Percentiles rank a stretch among this genome's conserved stretches.
These are phyloP conservation scores for Pleodorina starrii DNA, from an alignment of 139 green algal species.

Conservation along the genomic window DNA sequence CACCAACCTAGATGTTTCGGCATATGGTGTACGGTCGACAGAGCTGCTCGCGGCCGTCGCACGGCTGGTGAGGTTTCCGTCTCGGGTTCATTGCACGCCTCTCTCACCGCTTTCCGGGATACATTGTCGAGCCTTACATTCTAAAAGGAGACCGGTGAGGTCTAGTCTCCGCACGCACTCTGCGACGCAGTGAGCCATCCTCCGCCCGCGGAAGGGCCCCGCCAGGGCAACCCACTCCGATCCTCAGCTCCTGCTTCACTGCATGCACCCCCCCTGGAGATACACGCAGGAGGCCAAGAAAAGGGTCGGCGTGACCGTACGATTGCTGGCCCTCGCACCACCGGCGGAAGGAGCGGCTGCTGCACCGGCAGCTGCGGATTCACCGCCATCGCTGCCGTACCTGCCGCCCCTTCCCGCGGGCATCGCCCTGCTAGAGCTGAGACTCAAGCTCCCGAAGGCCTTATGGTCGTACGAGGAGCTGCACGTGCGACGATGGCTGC, in stretches of 20 bases:
- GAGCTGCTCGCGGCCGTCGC: conserved; percentile 10
- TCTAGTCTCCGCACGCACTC: no score
- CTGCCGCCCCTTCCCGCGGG: neutral
- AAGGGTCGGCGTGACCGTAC: neutral
- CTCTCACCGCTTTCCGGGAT: no score
- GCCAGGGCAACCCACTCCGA: no score
- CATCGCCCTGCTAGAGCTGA: neutral
- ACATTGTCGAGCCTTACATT: no score
- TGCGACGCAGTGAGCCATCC: no score
- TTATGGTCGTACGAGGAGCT: conserved; percentile 7
- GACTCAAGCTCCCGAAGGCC: neutral
- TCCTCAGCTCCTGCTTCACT: no score
- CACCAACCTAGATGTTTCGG: neutral
- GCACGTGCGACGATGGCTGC: neutral
- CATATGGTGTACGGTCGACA: neutral
- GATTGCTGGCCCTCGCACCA: neutral
- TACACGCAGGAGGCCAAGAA: neutral
- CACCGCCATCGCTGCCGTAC: no score
- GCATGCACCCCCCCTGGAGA: no score
- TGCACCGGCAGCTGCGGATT: neutral
- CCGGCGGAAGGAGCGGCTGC: neutral
- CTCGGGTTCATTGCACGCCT: no score
- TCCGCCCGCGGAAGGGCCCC: no score
- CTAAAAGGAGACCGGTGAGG: no score
- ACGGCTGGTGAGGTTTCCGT: conserved; percentile 21